Evolutionary conservation across 495 filamentous ascomycete species (phyloP).

Genomic region (Hapsidospora chrysogenum): DNA sequence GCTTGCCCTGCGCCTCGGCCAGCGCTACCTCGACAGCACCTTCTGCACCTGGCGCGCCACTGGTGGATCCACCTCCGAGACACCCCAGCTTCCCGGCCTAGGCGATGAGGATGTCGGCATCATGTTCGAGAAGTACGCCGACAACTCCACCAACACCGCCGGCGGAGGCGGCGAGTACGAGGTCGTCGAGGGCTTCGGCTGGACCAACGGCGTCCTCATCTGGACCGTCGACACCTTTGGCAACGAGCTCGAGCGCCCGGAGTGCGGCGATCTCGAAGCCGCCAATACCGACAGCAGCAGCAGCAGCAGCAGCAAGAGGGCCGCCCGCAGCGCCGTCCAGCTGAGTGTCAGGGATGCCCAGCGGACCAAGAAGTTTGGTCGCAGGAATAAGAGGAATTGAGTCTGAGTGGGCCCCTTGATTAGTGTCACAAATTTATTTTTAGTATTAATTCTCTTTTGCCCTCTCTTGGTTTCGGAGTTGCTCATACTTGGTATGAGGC

Average conservation of each 20-base stretch:
- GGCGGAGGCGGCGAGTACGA: constrained; percentile 32
- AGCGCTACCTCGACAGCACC: constrained; percentile 32
- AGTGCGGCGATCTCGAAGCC: constrained; percentile 24
- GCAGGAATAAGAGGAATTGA: constrained; percentile 1
- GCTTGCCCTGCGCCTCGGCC: constrained; percentile 22
- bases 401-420: neutral
- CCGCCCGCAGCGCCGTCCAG: constrained; percentile 17
- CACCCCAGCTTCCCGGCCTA: constrained; percentile 23
- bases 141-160: constrained; percentile 26
- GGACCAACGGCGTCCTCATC: constrained; percentile 34
- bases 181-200: constrained; percentile 35
- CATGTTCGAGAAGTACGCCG: constrained; percentile 36
- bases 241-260: constrained; percentile 18
- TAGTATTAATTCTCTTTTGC: neutral
- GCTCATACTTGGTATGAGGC: too few relatives aligned
- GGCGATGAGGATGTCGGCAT: constrained; percentile 16
- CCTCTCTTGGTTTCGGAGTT: too few relatives aligned
- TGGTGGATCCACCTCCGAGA: constrained; percentile 24
- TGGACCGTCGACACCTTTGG: constrained; percentile 30
- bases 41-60: constrained; percentile 35
- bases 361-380: constrained; percentile 22
- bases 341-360: constrained; percentile 17
- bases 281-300: constrained; percentile 9
- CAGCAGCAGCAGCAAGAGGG: constrained; percentile 4
- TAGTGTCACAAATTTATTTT: neutral